These are phyloP conservation scores for Breynia disticha DNA, from an alignment of 441 rosid genomes.

Conservation along the genomic window DNA sequence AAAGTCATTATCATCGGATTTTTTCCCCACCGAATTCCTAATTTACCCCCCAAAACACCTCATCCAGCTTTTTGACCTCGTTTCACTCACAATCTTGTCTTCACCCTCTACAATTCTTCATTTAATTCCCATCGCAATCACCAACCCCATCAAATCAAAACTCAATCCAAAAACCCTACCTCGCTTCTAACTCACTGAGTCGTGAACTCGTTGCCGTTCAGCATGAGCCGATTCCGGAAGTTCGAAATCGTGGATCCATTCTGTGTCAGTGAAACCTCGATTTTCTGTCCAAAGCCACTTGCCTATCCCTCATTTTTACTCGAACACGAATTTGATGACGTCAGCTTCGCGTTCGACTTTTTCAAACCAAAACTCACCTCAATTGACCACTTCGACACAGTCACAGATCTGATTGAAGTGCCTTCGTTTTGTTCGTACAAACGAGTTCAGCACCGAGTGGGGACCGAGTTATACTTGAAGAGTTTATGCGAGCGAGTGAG, in stretches of 20 bases:
- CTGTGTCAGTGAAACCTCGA: conserved; percentile 29
- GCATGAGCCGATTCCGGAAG: conserved; percentile 57
- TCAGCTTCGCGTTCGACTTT: conserved; percentile 33
- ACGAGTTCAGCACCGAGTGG: conserved; percentile 33
- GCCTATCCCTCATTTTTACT: conserved; percentile 32
- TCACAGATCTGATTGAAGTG: conserved; percentile 54
- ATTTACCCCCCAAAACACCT: conserved; percentile 26
- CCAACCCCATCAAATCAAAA: background rate
- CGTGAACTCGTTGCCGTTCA: background rate
- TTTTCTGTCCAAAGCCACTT: conserved; percentile 27
- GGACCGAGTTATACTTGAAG: conserved; percentile 34
- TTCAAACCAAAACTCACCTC: conserved; percentile 26
- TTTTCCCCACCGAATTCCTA: conserved; percentile 11
- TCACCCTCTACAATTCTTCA: conserved; percentile 1
- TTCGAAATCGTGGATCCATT: conserved; percentile 47
- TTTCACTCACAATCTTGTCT: conserved; percentile 31
- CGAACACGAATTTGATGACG: conserved; percentile 28
- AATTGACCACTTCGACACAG: conserved; percentile 34
- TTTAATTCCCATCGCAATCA: background rate
- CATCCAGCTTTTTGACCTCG: conserved; percentile 31
- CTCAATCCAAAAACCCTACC: background rate
- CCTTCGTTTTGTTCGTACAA: conserved; percentile 40
- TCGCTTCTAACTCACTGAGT: background rate
- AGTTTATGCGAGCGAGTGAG: conserved; percentile 53
- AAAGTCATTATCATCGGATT: background rate